Conservation (phyloP, 208 protist species). For the Lotmaria passim region DNA sequence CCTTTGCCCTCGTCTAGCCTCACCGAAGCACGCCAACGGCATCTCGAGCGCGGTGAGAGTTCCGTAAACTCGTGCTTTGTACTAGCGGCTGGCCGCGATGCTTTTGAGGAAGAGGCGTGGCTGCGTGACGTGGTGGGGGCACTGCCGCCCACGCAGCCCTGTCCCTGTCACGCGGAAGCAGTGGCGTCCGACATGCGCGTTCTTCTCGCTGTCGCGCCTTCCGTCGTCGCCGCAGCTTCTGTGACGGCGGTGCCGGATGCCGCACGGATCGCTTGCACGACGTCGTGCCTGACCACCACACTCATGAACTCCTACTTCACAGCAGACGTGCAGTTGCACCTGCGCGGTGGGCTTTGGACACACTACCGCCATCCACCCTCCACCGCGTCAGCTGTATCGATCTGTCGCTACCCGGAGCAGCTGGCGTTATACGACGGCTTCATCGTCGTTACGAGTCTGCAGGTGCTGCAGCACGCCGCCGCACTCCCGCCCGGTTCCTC, state of each 20-base stretch:
- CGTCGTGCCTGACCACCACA: neutral
- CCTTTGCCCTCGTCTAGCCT: neutral
- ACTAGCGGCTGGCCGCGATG: slow-evolving; percentile 22
- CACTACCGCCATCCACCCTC: neutral
- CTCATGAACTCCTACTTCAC: slow-evolving; percentile 47
- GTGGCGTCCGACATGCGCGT: neutral
- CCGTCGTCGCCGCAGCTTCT: neutral
- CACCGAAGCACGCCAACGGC: neutral
- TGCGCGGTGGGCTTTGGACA: slow-evolving; percentile 8
- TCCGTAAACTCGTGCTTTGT: slow-evolving; percentile 29
- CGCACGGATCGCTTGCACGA: neutral
- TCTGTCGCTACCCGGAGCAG: slow-evolving; percentile 5
- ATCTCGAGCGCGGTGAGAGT: neutral
- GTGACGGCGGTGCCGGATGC: no score
- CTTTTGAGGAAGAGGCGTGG: slow-evolving; percentile 49
- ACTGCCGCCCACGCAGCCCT: neutral
- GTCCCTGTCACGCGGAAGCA: neutral
- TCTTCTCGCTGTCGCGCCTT: neutral
- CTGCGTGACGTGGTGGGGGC: slow-evolving; percentile 22
- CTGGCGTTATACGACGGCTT: slow-evolving; percentile 19
- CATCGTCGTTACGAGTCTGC: slow-evolving; percentile 21
- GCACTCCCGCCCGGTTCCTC: neutral
- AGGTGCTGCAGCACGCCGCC: slow-evolving; percentile 4
- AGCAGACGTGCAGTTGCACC: slow-evolving; percentile 18
- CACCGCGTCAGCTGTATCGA: no score